Conservation (phyloP, 2,329 filamentous ascomycete genomes). For the Rasamsonia emersonii region DNA sequence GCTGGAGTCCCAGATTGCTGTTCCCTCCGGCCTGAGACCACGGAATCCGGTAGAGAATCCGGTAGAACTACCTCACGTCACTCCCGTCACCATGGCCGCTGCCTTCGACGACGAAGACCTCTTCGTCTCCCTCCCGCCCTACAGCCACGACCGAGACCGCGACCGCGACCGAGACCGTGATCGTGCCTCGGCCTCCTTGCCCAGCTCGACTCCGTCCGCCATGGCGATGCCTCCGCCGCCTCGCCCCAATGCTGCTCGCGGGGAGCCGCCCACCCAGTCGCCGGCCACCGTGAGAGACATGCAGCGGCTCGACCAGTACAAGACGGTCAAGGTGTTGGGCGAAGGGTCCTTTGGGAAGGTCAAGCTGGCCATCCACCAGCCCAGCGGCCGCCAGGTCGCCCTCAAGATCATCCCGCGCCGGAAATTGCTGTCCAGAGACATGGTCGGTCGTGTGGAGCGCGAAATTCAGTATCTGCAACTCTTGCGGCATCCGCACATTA, state of each 20-base stretch:
- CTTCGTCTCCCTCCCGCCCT: constrained; percentile 56
- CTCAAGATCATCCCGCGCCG: constrained; percentile 96
- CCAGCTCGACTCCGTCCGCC: constrained; percentile 22
- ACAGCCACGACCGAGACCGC: constrained; percentile 19
- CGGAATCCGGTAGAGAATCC: background rate
- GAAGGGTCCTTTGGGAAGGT: constrained; percentile 99
- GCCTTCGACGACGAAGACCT: constrained; percentile 73
- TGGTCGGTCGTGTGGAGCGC: constrained; percentile 93
- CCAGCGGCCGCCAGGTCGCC: constrained; percentile 89
- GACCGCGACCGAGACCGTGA: constrained; percentile 13
- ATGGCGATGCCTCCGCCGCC: constrained; percentile 31
- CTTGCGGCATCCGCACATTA: constrained; percentile 93
- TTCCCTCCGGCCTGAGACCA: background rate
- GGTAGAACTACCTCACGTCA: too few species aligned
- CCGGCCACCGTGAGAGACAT: constrained; percentile 50
- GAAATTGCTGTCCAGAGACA: constrained; percentile 92
- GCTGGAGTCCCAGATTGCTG: constrained; percentile 1
- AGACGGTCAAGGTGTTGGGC: constrained; percentile 79
- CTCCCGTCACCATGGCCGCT: constrained; percentile 23
- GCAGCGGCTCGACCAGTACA: constrained; percentile 86
- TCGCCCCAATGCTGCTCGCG: constrained; percentile 21
- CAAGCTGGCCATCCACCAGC: constrained; percentile 86
- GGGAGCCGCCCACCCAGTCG: constrained; percentile 29
- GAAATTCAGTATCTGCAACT: constrained; percentile 98
- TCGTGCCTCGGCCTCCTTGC: constrained; percentile 17